Evolutionary conservation across 768 basidiomycete genomes (phyloP), one percentile per base, ranked within the genome.

Genomic region (Mycena metata): DNA sequence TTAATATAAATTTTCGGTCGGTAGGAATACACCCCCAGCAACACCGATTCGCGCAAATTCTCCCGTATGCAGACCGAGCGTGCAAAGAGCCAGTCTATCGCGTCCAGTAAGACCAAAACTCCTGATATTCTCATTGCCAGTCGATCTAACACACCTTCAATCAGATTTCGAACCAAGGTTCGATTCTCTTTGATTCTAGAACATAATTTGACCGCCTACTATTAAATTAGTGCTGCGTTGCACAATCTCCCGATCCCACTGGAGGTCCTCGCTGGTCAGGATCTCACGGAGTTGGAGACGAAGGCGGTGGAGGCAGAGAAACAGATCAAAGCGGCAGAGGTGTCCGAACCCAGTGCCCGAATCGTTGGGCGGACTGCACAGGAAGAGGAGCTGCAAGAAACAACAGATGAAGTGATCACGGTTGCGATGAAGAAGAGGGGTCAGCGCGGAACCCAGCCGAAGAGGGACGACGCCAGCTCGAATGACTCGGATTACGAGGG

Each of bases 21-120:
- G 13, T 33, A 72, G 45, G 45, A 46, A 16, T 65, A 57, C 42
- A 13, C 52, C 23, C 23, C 60, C 2, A 51, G 64, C 2, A 69
- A 66, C 15, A 73, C 65, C 59, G 24, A 77, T 39, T 51, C 59
- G 16, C 75, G 76, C 16, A 71, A 67, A n/a, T 52, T 71, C 49
- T 47, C 76, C 7, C 72, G 76, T 49, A 74, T 84, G 24, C 72
- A 84, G 51, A 83, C 81, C 15, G 82, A 85, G 66, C 77, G 83
- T 41, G 79, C 85, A 3, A 84, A 82, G 74, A 81, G 84, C 63
- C 83, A 82, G 52, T 81, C 85, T 8, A 80, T 86, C 67, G 85
- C 82, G 15, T 75, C 80, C 5, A 87, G 86, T 86, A 71, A 66
- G 84, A 33, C 26, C 21, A 12, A 17, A 16, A 0, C 5, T 15